Conservation (phyloP, 2,329 filamentous ascomycete species). For the Colletotrichum melonis region DNA sequence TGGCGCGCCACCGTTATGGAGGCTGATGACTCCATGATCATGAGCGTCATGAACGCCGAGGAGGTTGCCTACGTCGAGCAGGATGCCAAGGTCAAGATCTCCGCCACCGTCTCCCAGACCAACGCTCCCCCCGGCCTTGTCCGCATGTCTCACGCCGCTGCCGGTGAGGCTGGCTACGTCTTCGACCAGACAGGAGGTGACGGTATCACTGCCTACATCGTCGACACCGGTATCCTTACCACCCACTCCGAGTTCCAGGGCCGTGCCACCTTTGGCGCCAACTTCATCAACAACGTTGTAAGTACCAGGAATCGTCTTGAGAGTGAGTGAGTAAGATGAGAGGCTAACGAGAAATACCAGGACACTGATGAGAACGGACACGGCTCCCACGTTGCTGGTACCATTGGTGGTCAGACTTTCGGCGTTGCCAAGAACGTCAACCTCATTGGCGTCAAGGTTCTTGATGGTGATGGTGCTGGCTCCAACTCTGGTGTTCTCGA, state of each 20-base stretch:
- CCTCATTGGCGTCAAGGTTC: conserved; percentile 70
- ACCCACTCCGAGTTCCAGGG: conserved; percentile 68
- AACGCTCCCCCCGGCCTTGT: conserved; percentile 65
- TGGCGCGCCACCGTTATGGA: conserved; percentile 67
- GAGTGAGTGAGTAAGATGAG: not conserved
- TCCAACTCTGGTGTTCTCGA: conserved; percentile 64
- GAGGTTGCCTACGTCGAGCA: conserved; percentile 67
- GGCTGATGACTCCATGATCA: conserved; percentile 61
- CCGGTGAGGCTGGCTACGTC: conserved; percentile 53
- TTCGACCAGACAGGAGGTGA: conserved; percentile 64
- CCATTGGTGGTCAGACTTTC: conserved; percentile 69
- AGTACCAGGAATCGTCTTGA: conserved; percentile 40
- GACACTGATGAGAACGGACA: conserved; percentile 71
- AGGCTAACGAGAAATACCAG: conserved; percentile 38
- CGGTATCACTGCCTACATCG: conserved; percentile 71
- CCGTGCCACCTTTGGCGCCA: conserved; percentile 64
- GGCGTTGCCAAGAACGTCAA: conserved; percentile 70
- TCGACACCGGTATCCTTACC: conserved; percentile 72
- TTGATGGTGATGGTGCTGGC: conserved; percentile 61
- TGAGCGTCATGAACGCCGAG: conserved; percentile 58
- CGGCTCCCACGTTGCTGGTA: conserved; percentile 73
- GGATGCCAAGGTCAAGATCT: conserved; percentile 59
- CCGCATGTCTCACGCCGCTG: conserved; percentile 60
- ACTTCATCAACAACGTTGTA: conserved; percentile 61
- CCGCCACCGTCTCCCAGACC: conserved; percentile 59